phyloP scores from a whole-genome alignment of 495 filamentous ascomycete species.

The Xylaria nigripes region DNA sequence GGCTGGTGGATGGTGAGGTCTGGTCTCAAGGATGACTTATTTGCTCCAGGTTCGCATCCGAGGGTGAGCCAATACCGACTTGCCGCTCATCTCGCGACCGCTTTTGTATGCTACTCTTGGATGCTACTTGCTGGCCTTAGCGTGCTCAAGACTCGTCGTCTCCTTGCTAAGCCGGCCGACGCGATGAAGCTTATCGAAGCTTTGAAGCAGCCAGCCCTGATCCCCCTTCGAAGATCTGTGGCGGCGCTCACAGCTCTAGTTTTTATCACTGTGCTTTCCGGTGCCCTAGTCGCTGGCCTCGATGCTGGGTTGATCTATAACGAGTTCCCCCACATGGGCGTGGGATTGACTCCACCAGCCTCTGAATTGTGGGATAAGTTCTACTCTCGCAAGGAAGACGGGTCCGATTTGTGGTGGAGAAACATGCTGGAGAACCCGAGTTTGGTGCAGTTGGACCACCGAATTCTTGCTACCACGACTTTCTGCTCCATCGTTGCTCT shows the following conservation, averaged over 20 bases:
- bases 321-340: slow-evolving; percentile 93
- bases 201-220: slow-evolving; percentile 58
- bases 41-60: slow-evolving; percentile 81
- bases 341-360: slow-evolving; percentile 67
- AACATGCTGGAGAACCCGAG: slow-evolving; percentile 97
- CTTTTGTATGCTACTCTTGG: slow-evolving; percentile 81
- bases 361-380: slow-evolving; percentile 75
- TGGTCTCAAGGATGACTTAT: slow-evolving; percentile 87
- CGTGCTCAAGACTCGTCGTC: slow-evolving; percentile 64
- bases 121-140: slow-evolving; percentile 91
- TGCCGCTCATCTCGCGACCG: slow-evolving; percentile 78
- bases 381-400: slow-evolving; percentile 72
- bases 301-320: slow-evolving; percentile 98
- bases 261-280: slow-evolving; percentile 85
- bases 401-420: slow-evolving; percentile 81
- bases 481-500: slow-evolving; percentile 72
- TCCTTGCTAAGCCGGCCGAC: slow-evolving; percentile 54
- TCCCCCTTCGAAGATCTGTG: slow-evolving; percentile 64
- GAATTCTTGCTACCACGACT: slow-evolving; percentile 82
- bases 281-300: slow-evolving; percentile 85
- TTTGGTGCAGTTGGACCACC: slow-evolving; percentile 87
- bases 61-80: slow-evolving; percentile 91
- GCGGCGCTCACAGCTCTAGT: slow-evolving; percentile 66
- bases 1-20: slow-evolving; percentile 99
- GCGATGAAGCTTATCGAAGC: slow-evolving; percentile 47